Base-by-base conservation (phyloP, 2,329 filamentous ascomycete genomes). In the Chrysoporthe austroafricana region DNA sequence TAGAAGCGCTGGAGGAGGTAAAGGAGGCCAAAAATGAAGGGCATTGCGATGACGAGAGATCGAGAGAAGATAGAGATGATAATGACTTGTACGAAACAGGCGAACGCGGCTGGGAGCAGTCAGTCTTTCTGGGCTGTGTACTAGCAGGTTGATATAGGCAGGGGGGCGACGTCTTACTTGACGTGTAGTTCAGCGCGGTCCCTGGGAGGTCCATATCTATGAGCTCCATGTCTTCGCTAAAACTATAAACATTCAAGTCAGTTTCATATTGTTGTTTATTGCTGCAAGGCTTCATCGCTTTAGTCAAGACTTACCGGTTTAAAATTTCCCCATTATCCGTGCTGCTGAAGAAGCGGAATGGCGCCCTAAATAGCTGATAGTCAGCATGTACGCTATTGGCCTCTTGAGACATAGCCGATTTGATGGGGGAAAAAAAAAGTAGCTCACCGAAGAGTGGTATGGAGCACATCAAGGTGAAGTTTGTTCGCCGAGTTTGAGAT, bases 1-100 rank as follows among this genome's bases (percentile, higher is more conserved):
- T 89, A 89, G 63, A 85, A 79, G 61, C 79, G 83, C 69, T 88
- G 86, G 0, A 82, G 67, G 2, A 86, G 72, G 2, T 83, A 73
- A 0, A 85, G 85, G 62, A 87, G 82, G 0, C 14, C 46, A 48
- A 48, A 48, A 6, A 16, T 18, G 18, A 48, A 48, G 14, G 46
- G 46, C 14, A 48, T 18, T 18, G 78, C 77, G n/a, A 82, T 77
- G n/a, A 62, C 71, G 4, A 72, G 52, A 46, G 68, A 71, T 3
- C 56, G 36, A 9, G 64, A 32, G 11, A 61, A 57, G 13, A 36
- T 58, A 21, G 56, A 21, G 2, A 62, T 43, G 18, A 69, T 26
- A 6, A 26, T 61, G 4, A 64, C n/a, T 5, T 63, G 56, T 14
- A 46, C 60, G 42, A 71, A 32, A 43, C 66, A 66, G n/a, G 13